A percentile compares a stretch with the other conserved stretches of the same genome.
phyloP scores from a whole-genome alignment of 1,139 yeast genomes.

The Geotrichum histeridarum region DNA sequence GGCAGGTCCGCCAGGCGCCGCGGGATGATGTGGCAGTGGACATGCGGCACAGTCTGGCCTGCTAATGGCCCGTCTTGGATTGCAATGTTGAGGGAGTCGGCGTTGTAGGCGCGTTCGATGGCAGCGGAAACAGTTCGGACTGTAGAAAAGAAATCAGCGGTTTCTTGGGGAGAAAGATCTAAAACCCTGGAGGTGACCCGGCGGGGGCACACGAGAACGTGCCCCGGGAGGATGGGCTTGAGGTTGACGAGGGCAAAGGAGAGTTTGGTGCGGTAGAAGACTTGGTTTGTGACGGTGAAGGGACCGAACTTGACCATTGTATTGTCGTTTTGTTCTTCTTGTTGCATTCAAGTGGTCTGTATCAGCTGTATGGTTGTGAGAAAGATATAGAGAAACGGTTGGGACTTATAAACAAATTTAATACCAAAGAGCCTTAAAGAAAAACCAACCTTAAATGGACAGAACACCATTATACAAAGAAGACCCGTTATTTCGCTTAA shows the following conservation, averaged over 20 bases:
- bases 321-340: too few species aligned
- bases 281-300: slow-evolving; percentile 56
- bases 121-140: slow-evolving; percentile 67
- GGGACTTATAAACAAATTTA: too few species aligned
- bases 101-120: slow-evolving; percentile 58
- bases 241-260: slow-evolving; percentile 82
- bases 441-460: too few species aligned
- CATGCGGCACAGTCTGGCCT: slow-evolving; percentile 90
- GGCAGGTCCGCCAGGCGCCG: slow-evolving; percentile 56
- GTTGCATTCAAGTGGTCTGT: too few species aligned
- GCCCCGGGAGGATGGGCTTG: slow-evolving; percentile 89
- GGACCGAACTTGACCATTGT: slow-evolving; percentile 24
- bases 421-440: too few species aligned
- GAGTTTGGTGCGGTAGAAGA: slow-evolving; percentile 34
- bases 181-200: slow-evolving; percentile 59
- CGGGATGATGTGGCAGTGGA: slow-evolving; percentile 90
- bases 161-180: slow-evolving; percentile 67
- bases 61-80: slow-evolving; percentile 96
- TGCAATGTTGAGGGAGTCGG: slow-evolving; percentile 79
- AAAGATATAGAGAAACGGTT: too few species aligned
- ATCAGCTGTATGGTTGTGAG: too few species aligned
- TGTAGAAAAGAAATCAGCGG: slow-evolving; percentile 69
- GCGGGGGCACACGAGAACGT: slow-evolving; percentile 76
- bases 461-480: too few species aligned
- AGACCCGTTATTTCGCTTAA: too few species aligned